A percentile compares a stretch with the other conserved stretches of the same genome.
Conservation (phyloP, 2,329 filamentous ascomycete genomes). For the Nemania sp. region DNA sequence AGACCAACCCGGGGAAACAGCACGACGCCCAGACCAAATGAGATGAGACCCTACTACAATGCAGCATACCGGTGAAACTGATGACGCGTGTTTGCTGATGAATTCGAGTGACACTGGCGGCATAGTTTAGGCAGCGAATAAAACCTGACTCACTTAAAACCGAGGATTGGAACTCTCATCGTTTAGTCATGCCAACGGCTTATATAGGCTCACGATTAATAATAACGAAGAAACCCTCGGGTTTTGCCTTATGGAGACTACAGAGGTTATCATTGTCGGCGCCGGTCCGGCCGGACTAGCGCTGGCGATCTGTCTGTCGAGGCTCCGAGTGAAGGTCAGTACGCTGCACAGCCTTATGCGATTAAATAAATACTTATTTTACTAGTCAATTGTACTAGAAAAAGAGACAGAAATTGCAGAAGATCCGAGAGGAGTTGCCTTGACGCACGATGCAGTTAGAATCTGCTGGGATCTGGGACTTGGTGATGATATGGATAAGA, state of each 20-base stretch:
- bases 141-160: background rate
- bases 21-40: background rate
- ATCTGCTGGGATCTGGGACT: slow-evolving; percentile 46
- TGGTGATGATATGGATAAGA: slow-evolving; percentile 38
- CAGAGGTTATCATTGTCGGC: slow-evolving; percentile 46
- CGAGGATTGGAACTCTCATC: background rate
- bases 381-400: slow-evolving; percentile 44
- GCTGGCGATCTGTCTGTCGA: slow-evolving; percentile 42
- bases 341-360: background rate
- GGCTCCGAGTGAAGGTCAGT: slow-evolving; percentile 43
- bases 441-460: slow-evolving; percentile 44
- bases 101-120: background rate
- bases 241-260: slow-evolving; percentile 39
- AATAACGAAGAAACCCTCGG: background rate
- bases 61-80: background rate
- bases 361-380: slow-evolving; percentile 2
- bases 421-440: slow-evolving; percentile 45
- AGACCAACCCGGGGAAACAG: slow-evolving; percentile 18
- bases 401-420: slow-evolving; percentile 43
- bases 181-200: background rate
- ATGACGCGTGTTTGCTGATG: background rate
- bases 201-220: background rate
- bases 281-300: slow-evolving; percentile 45
- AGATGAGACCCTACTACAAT: background rate
- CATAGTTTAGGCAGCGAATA: background rate